phyloP scores from a whole-genome alignment of 2,329 filamentous ascomycete species.

The Aspergillus tamarii region DNA sequence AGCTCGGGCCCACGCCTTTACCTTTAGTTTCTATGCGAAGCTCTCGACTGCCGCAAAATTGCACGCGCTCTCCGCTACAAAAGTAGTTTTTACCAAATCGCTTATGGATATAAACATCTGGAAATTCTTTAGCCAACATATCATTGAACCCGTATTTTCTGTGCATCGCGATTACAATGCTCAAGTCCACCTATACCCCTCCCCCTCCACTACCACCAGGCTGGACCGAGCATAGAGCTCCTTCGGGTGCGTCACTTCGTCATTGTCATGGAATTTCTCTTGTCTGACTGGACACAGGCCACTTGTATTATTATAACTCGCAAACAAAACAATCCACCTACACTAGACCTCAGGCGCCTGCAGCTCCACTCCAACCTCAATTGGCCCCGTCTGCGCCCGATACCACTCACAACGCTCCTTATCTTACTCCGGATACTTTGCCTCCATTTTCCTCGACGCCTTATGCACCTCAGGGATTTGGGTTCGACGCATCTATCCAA shows the following conservation, averaged over 20 bases:
- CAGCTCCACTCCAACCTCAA: slow-evolving; percentile 26
- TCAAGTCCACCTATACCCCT: slow-evolving; percentile 76
- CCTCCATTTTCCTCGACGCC: slow-evolving; percentile 43
- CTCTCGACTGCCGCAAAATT: slow-evolving; percentile 21
- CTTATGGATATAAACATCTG: not conserved
- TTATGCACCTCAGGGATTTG: slow-evolving; percentile 32
- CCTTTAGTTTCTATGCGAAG: slow-evolving; percentile 23
- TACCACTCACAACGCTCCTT: slow-evolving; percentile 40
- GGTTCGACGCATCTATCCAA: slow-evolving; percentile 16
- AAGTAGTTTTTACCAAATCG: not conserved
- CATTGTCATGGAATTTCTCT: slow-evolving; percentile 13
- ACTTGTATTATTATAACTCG: slow-evolving; percentile 85
- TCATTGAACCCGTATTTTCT: not conserved
- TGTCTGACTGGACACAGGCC: slow-evolving; percentile 56
- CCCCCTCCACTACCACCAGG: slow-evolving; percentile 71
- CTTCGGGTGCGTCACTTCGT: slow-evolving; percentile 60
- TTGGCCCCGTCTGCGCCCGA: slow-evolving; percentile 43
- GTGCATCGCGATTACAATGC: slow-evolving; percentile 52
- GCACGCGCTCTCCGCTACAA: slow-evolving; percentile 1
- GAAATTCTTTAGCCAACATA: not conserved
- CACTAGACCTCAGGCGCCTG: slow-evolving; percentile 64
- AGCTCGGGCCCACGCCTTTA: slow-evolving; percentile 39
- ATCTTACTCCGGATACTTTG: slow-evolving; percentile 37
- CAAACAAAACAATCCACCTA: slow-evolving; percentile 86
- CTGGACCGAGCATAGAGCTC: slow-evolving; percentile 93